phyloP scores from a whole-genome alignment of 768 basidiomycete genomes.

The Exsudoporus frostii region DNA sequence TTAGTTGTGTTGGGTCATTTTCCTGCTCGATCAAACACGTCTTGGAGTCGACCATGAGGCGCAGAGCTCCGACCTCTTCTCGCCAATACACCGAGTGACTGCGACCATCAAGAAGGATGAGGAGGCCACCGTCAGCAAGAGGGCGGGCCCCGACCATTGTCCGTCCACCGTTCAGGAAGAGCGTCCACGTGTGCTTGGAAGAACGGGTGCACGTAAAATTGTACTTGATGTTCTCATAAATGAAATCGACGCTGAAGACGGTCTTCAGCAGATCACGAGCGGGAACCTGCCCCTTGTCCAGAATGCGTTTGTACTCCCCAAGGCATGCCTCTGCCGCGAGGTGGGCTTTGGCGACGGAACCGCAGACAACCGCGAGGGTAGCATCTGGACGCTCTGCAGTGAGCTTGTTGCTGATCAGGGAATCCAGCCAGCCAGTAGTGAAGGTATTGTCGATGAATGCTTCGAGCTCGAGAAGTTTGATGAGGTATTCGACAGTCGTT shows the following conservation, averaged over 20 bases:
- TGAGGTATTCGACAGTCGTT: conserved; percentile 98
- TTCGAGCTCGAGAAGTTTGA: conserved; percentile 93
- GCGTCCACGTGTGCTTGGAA: conserved; percentile 83
- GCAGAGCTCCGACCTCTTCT: conserved; percentile 92
- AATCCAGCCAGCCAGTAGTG: conserved; percentile 98
- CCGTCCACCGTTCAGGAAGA: conserved; percentile 94
- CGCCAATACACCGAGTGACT: conserved; percentile 98
- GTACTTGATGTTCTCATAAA: conserved; percentile 93
- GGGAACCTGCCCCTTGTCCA: conserved; percentile 98
- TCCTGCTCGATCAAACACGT: conserved; percentile 99
- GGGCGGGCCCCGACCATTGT: conserved; percentile 90
- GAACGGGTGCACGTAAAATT: conserved; percentile 94
- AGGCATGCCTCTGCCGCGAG: conserved; percentile 87
- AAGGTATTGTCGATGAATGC: conserved; percentile 97
- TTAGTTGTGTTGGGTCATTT: conserved; percentile 96
- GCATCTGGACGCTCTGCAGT: conserved; percentile 95
- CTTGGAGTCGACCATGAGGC: conserved; percentile 94
- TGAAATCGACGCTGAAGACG: conserved; percentile 95
- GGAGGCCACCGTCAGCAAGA: conserved; percentile 91
- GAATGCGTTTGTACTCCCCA: conserved; percentile 88
- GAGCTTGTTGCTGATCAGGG: conserved; percentile 92
- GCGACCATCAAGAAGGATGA: conserved; percentile 87
- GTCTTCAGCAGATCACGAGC: conserved; percentile 93
- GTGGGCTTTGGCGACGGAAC: conserved; percentile 93
- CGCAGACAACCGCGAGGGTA: conserved; percentile 91